Base-by-base conservation (phyloP, 1,284 basidiomycete species). In the Vanrija pseudolonga region DNA sequence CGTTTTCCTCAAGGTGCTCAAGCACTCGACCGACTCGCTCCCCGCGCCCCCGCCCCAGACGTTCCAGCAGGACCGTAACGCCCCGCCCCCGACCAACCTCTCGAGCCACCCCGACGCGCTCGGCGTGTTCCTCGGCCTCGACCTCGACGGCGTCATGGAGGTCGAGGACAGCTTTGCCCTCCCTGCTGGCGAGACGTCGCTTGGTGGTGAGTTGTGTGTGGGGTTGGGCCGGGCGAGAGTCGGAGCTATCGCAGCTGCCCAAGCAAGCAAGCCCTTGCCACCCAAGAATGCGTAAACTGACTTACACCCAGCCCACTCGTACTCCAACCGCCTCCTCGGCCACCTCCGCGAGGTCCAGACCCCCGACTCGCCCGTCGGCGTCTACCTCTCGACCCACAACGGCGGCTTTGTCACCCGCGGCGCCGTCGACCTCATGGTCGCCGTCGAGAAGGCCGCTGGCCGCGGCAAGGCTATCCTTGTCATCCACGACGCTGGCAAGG, bases 321-420 rank as follows among this genome's bases (percentile, higher is more conserved):
- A 74, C 61, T 69, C 72, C 11, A 56, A 69, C 45, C 57, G 61
- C 43, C 68, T 77, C 32, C 65, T 77, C 22, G 64, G 59, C 37
- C 69, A 75, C 54, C 67, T 76, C 28, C 62, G 67, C 12, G 69
- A 97, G 73, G 91, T 98, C 57, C 89, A 92, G 73, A 86, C 88
- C 51, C 94, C 97, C 70, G 93, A 95, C 74, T 92, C 89, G 65
- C 85, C 96, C 46, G 90, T 98, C 54, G 96, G 96, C 43, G 92
- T 97, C 77, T 99, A 99, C 81, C 91, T 96, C 74, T 88, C 88
- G 45, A 90, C 87, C 45, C 85, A 86, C 18, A 82, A 91, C 49
- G 91, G 92, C 39, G 91, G 91, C n/a, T 97, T 95, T 77, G 87
- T 90, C 77, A 89, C 86, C 67, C 89, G 92, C 71, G 84, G 85